Evolutionary conservation across 2,329 filamentous ascomycete genomes (phyloP).

Genomic region (Aaosphaeria pasadenensis): DNA sequence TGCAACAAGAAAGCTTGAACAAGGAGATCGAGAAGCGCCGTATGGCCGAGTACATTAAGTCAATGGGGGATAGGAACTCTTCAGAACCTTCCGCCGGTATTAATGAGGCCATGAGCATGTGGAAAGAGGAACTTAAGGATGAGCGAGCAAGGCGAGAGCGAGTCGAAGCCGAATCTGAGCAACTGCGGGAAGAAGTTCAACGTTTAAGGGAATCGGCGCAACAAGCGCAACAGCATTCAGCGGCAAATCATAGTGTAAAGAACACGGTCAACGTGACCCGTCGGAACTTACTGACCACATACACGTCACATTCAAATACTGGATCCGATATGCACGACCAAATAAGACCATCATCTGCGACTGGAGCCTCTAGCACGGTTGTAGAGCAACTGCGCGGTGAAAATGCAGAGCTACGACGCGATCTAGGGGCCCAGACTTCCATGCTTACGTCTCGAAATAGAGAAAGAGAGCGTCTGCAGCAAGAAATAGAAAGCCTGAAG

Average conservation of each 20-base stretch:
- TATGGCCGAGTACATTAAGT: conserved; percentile 76
- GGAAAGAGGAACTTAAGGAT: conserved; percentile 91
- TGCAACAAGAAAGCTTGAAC: conserved; percentile 72
- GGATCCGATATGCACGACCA: conserved; percentile 40
- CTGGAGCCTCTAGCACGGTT: conserved; percentile 60
- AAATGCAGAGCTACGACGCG: conserved; percentile 85
- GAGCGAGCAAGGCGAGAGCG: conserved; percentile 88
- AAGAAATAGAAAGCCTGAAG: conserved; percentile 96
- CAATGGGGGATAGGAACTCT: conserved; percentile 50
- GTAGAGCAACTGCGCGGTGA: conserved; percentile 90
- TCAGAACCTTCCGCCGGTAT: conserved; percentile 36
- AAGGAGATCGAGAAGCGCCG: conserved; percentile 84
- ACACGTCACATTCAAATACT: conserved; percentile 35
- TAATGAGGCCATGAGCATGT: conserved; percentile 64
- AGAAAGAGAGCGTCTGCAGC: conserved; percentile 90
- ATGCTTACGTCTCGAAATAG: conserved; percentile 96
- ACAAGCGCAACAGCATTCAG: conserved; percentile 27
- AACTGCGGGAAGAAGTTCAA: conserved; percentile 79
- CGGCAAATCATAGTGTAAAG: conserved; percentile 35
- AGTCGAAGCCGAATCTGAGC: conserved; percentile 82
- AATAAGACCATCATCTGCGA: conserved; percentile 17
- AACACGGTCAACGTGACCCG: conserved; percentile 38
- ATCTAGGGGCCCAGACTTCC: conserved; percentile 92
- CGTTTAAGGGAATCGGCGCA: conserved; percentile 55
- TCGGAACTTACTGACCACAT: conserved; percentile 35